Percentiles rank a stretch among this genome's conserved stretches.
Evolutionary conservation across 495 filamentous ascomycete species (phyloP).

Genomic region (Penicillium argentinense): DNA sequence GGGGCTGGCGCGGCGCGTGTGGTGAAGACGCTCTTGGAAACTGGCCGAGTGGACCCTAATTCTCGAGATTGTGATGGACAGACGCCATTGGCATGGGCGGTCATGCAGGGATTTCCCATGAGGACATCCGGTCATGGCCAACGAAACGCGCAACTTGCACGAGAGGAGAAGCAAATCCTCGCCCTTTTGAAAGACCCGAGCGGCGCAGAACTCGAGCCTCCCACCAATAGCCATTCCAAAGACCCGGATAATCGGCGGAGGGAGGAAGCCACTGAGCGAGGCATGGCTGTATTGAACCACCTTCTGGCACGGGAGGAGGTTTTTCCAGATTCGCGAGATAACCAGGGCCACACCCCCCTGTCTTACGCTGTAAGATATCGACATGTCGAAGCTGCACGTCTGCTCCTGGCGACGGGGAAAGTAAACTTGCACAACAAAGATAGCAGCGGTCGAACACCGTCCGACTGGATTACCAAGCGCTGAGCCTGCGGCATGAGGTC

Average conservation of each 20-base stretch:
- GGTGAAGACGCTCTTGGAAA: slow-evolving; percentile 3
- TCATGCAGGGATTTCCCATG: neutral
- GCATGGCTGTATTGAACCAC: slow-evolving; percentile 3
- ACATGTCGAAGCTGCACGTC: slow-evolving; percentile 1
- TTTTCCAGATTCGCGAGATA: slow-evolving; percentile 2
- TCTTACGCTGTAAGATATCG: neutral
- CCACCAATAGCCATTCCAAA: neutral
- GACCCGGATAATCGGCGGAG: neutral
- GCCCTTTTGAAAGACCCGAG: neutral
- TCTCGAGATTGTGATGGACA: neutral
- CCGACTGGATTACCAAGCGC: neutral
- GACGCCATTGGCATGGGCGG: neutral
- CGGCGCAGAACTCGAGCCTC: neutral
- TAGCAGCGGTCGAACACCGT: slow-evolving; percentile 1
- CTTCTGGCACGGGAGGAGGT: slow-evolving; percentile 1
- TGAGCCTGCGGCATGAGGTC: too few relatives aligned
- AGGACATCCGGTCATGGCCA: neutral
- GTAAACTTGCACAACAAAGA: slow-evolving; percentile 1
- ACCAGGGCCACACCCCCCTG: neutral
- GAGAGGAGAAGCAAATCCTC: neutral
- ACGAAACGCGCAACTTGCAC: neutral
- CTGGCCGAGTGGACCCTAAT: neutral
- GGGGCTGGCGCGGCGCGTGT: neutral
- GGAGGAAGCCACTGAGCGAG: neutral
- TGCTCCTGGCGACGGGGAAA: neutral